Percentiles rank a stretch among this genome's conserved stretches.
These are phyloP conservation scores for Nasturtium officinale DNA, from an alignment of 345 rosid species.

Conservation along the genomic window DNA sequence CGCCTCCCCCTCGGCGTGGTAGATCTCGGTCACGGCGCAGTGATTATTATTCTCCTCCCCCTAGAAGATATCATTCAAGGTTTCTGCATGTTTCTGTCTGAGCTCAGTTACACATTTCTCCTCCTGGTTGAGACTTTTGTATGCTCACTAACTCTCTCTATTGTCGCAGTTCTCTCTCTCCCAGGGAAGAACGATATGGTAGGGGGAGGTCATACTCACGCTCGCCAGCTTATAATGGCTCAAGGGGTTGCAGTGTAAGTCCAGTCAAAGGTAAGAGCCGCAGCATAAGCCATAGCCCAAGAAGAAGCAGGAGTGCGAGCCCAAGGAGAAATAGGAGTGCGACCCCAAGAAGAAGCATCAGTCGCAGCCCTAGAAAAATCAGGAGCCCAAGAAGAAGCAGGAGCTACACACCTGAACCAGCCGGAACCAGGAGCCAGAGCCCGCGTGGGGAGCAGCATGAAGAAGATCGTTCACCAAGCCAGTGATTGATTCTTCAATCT, in stretches of 20 bases:
- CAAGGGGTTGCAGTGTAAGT: constrained; percentile 62
- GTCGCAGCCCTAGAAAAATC: constrained; percentile 45
- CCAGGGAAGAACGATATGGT: constrained; percentile 51
- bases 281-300: constrained; percentile 54
- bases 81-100: constrained; percentile 32
- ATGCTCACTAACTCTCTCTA: constrained; percentile 13
- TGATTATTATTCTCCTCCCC: constrained; percentile 61
- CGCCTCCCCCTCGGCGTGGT: constrained; percentile 63
- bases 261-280: constrained; percentile 54
- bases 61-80: constrained; percentile 65
- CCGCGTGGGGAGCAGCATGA: constrained; percentile 39
- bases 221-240: constrained; percentile 64
- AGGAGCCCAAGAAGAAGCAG: constrained; percentile 38
- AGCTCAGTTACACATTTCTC: constrained; percentile 5
- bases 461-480: constrained; percentile 66
- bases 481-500: constrained; percentile 41
- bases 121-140: background rate
- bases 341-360: constrained; percentile 34
- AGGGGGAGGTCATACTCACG: constrained; percentile 64
- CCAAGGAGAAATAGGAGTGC: constrained; percentile 12
- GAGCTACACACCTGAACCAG: constrained; percentile 36
- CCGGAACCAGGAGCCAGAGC: constrained; percentile 25
- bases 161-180: constrained; percentile 66
- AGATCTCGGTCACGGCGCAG: constrained; percentile 61
- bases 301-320: constrained; percentile 43